Evolutionary conservation across 148 eudicot species (phyloP), one percentile per base, ranked within the genome.

Genomic region (Amaranthus hypochondriacus): DNA sequence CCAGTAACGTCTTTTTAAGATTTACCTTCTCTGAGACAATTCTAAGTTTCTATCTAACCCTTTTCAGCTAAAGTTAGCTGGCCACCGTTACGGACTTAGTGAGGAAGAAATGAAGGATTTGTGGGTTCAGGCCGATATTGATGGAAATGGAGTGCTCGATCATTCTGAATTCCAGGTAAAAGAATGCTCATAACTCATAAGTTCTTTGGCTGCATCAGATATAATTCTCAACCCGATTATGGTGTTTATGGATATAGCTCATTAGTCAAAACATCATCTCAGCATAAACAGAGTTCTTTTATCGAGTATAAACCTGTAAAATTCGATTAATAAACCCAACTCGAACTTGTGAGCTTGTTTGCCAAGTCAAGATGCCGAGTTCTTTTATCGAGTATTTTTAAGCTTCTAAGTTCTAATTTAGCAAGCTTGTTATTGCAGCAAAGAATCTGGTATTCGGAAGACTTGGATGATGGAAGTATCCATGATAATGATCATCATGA

Each of bases 51-150:
- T 28, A 18, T 5, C 65, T 65, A 28, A 28, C 39, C 21, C 68
- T 76, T 68, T 81, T 72, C 92, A 96, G 99, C 89, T 96, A 78
- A 85, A 86, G 78, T 78, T 96, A 78, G 76, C 88, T 55, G 97
- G 96, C 58, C 89, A 90, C 62, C 77, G 81, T 48, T 80, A 90
- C 39, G 99, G 99, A 59, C 86, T 96, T 56, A 86, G 84, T 46
- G 83, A 76, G 73, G 89, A 96, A 75, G 96, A 96, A 79, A 86
- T 84, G 79, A 85, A 87, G 62, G 99, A 92, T 77, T 83, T 96
- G 82, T 96, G 99, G 99, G 83, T 72, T 77, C 95, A 92, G 82
- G 97, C 96, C 49, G 99, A 96, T 80, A 79, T 90, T 62, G 96
- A 92, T 77, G 95, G 90, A 73, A 89, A 92, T 83, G 99, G 97